phyloP scores from a whole-genome alignment of 306 rosid species.

The Boehmeria nivea region DNA sequence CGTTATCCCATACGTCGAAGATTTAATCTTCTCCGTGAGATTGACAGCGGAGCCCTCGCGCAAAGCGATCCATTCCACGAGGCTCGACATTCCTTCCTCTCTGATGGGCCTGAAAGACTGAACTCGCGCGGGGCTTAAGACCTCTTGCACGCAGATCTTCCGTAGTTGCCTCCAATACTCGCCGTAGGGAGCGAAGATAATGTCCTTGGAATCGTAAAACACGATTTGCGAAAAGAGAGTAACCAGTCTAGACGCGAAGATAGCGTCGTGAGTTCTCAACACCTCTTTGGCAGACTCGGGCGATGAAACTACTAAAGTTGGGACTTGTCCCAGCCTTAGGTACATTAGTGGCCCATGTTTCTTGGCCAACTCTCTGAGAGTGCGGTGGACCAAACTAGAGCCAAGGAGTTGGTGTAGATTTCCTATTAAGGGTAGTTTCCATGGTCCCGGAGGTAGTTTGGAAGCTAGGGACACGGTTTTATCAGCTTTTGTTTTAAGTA shows the following conservation, averaged over 20 bases:
- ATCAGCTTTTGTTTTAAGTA: no score
- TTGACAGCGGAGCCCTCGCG: conserved; percentile 36
- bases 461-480: no score
- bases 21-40: conserved; percentile 15
- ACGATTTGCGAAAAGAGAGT: conserved; percentile 12
- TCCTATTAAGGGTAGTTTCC: conserved; percentile 20
- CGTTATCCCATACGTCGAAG: conserved; percentile 6
- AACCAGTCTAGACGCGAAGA: conserved; percentile 31
- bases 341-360: conserved; percentile 10
- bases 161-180: conserved; percentile 20
- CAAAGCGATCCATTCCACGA: conserved; percentile 14
- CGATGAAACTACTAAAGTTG: conserved; percentile 34
- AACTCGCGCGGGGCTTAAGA: background rate
- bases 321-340: conserved; percentile 24
- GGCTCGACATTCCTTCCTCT: conserved; percentile 23
- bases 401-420: conserved; percentile 25
- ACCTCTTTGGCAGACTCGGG: conserved; percentile 33
- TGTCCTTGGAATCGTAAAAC: conserved; percentile 14
- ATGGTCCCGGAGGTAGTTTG: no score
- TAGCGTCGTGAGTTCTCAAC: conserved; percentile 33
- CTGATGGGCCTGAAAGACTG: background rate
- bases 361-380: background rate
- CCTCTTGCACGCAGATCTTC: background rate
- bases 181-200: conserved; percentile 32
- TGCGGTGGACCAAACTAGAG: background rate